phyloP scores from a whole-genome alignment of 352 stramenopile genomes.

The Globisporangium nagaii region DNA sequence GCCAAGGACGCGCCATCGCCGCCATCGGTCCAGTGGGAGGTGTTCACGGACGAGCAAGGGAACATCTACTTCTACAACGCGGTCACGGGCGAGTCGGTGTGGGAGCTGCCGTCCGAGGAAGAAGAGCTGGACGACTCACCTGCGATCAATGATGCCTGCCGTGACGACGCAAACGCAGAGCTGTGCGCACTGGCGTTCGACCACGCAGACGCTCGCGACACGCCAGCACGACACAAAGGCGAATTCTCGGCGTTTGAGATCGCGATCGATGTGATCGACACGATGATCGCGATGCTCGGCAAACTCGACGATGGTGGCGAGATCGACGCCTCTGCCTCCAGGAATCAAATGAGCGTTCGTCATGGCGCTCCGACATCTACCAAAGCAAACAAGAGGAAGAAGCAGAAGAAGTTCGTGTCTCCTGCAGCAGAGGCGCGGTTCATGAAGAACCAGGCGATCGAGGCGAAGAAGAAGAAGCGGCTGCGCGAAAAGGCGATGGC shows the following conservation, averaged over 20 bases:
- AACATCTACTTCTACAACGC: slow-evolving; percentile 79
- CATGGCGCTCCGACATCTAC: too few relatives aligned
- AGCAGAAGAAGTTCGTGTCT: slow-evolving; percentile 43
- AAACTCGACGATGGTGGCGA: slow-evolving; percentile 16
- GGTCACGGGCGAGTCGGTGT: slow-evolving; percentile 57
- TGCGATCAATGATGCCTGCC: background rate
- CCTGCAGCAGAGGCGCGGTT: slow-evolving; percentile 38
- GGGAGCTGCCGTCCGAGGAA: slow-evolving; percentile 50
- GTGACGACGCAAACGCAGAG: background rate
- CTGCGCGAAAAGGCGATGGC: slow-evolving; percentile 21
- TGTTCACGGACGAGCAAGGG: slow-evolving; percentile 55
- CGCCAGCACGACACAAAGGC: background rate
- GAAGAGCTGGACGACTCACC: slow-evolving; percentile 9
- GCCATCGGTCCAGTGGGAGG: slow-evolving; percentile 42
- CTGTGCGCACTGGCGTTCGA: background rate
- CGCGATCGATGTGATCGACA: slow-evolving; percentile 42
- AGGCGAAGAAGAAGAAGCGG: slow-evolving; percentile 35
- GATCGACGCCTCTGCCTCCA: background rate
- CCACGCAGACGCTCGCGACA: background rate
- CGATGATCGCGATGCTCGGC: slow-evolving; percentile 33
- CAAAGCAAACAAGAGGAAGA: slow-evolving; percentile 19
- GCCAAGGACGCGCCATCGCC: background rate
- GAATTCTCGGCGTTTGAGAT: slow-evolving; percentile 30
- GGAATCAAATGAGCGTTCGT: slow-evolving; percentile 5
- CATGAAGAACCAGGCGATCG: slow-evolving; percentile 37